Percentiles rank a stretch among this genome's conserved stretches.
Conservation (phyloP, 441 rosid species). For the Manihot esculenta region DNA sequence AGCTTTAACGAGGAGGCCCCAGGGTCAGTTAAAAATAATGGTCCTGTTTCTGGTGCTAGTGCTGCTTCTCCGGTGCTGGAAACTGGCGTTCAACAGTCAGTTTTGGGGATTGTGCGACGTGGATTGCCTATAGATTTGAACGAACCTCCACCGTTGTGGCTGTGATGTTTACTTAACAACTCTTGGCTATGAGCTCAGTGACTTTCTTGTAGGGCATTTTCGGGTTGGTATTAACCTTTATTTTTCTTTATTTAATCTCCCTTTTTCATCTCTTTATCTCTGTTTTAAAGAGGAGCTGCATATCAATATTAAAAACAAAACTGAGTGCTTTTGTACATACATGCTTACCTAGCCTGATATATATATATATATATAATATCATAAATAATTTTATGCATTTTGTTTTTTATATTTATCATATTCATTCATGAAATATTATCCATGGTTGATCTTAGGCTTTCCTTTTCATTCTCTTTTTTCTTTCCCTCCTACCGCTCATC, state of each 20-base stretch:
- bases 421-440: background rate
- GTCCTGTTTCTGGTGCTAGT: constrained; percentile 15
- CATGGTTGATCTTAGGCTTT: background rate
- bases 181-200: background rate
- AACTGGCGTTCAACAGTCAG: constrained; percentile 32
- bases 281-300: constrained; percentile 4
- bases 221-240: constrained; percentile 13
- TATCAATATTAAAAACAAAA: background rate
- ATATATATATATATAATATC: no score
- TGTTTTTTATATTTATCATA: background rate
- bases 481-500: no score
- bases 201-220: constrained; percentile 12
- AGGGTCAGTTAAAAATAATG: constrained; percentile 17
- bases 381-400: background rate
- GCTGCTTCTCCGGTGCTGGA: constrained; percentile 28
- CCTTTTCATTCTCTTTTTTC: no score
- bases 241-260: background rate
- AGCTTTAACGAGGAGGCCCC: constrained; percentile 23
- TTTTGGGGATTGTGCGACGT: constrained; percentile 56
- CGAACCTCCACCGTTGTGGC: constrained; percentile 93
- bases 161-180: constrained; percentile 26
- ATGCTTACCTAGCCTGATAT: background rate
- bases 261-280: background rate
- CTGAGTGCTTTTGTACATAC: background rate
- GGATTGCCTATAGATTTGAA: constrained; percentile 89